A percentile compares a stretch with the other conserved stretches of the same genome.
phyloP scores from a whole-genome alignment of 2,329 filamentous ascomycete species.

The Neophaeococcomyces mojaviensis region DNA sequence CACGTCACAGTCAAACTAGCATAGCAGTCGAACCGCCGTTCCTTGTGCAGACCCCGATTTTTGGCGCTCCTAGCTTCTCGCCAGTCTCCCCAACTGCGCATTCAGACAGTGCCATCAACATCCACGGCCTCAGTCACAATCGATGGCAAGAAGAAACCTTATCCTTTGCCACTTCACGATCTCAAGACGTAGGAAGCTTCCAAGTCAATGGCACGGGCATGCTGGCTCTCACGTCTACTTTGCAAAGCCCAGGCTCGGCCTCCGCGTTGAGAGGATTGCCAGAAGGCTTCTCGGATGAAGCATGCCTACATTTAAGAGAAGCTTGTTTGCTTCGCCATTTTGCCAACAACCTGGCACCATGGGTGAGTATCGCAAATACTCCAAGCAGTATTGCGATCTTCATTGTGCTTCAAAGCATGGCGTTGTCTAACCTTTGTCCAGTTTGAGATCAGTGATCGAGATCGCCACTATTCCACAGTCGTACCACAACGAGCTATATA shows the following conservation, averaged over 20 bases:
- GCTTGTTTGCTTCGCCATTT: slow-evolving; percentile 16
- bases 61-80: not conserved
- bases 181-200: not conserved
- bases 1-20: not conserved
- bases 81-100: not conserved
- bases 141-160: not conserved
- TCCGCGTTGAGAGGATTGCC: not conserved
- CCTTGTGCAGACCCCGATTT: not conserved
- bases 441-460: slow-evolving; percentile 37
- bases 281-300: not conserved
- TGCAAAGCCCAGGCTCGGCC: not conserved
- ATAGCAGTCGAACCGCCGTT: not conserved
- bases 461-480: slow-evolving; percentile 34
- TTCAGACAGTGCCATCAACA: not conserved
- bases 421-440: not conserved
- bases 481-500: slow-evolving; percentile 35
- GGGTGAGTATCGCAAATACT: slow-evolving; percentile 13
- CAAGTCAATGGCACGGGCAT: not conserved
- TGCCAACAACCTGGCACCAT: slow-evolving; percentile 21
- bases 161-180: not conserved
- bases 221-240: not conserved
- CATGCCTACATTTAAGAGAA: not conserved
- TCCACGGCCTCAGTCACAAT: not conserved
- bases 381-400: too few relatives aligned
- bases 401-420: too few relatives aligned